These are phyloP conservation scores for Chloris gayana DNA, from an alignment of 176 grass and related monocot species.

Conservation along the genomic window DNA sequence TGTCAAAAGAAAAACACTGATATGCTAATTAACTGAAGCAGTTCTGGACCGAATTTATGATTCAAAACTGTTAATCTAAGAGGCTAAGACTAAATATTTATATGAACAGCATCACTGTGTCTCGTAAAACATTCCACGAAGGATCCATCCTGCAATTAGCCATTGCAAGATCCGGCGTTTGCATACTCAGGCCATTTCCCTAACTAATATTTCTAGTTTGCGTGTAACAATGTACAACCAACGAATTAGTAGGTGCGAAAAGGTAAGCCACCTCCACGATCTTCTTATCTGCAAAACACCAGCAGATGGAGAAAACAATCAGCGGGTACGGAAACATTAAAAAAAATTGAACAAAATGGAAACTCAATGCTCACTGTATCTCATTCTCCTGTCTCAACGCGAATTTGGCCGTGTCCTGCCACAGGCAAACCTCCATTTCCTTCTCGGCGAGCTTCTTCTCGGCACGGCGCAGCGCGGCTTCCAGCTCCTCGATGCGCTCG, in stretches of 20 bases:
- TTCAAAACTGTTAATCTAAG: neutral
- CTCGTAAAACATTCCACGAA: neutral
- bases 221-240: neutral
- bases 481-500: conserved; percentile 54
- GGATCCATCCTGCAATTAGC: neutral
- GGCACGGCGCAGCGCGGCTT: conserved; percentile 34
- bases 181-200: neutral
- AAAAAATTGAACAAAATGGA: neutral
- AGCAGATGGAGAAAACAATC: neutral
- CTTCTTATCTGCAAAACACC: conserved; percentile 21
- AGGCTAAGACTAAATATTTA: conserved; percentile 17
- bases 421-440: conserved; percentile 48
- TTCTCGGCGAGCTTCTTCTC: conserved; percentile 55
- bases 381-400: conserved; percentile 24
- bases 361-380: conserved; percentile 16
- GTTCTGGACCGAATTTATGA: neutral
- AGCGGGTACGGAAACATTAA: neutral
- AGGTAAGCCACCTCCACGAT: neutral
- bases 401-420: conserved; percentile 51
- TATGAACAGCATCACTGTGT: conserved; percentile 36
- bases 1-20: neutral
- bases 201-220: neutral
- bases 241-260: neutral
- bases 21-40: neutral
- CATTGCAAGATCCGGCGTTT: neutral